Evolutionary conservation across 2,329 filamentous ascomycete genomes (phyloP).

Genomic region (Aspergillus fumigatiaffinis): DNA sequence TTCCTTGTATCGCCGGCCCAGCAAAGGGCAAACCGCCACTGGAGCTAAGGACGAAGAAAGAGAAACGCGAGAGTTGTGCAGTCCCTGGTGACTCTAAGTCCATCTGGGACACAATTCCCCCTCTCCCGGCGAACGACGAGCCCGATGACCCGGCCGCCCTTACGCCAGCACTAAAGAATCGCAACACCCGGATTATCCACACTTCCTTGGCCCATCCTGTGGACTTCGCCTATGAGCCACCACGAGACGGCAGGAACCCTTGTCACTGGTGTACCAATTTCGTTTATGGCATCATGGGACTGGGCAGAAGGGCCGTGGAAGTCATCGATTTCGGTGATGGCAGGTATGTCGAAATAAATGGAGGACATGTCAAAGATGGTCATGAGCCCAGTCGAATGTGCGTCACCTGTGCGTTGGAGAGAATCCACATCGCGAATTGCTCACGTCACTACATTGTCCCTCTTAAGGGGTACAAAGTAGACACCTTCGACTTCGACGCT

Average conservation of each 20-base stretch:
- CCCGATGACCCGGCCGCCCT: constrained; percentile 7
- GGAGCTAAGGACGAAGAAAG: not conserved
- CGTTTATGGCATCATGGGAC: constrained; percentile 39
- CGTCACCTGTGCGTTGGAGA: constrained; percentile 29
- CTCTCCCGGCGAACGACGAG: constrained; percentile 4
- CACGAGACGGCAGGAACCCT: constrained; percentile 11
- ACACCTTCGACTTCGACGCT: constrained; percentile 18
- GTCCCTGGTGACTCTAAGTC: not conserved
- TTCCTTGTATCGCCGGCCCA: constrained; percentile 38
- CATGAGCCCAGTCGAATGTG: constrained; percentile 38
- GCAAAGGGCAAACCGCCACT: constrained; percentile 7
- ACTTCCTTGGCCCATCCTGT: constrained; percentile 42
- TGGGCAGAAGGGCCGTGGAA: constrained; percentile 29
- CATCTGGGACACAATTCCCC: not conserved
- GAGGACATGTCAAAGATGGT: constrained; percentile 33
- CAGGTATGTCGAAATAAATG: constrained; percentile 35
- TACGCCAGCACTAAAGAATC: not conserved
- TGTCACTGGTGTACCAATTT: constrained; percentile 43
- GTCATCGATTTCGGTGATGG: constrained; percentile 33
- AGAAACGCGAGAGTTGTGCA: not conserved
- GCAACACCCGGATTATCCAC: constrained; percentile 22
- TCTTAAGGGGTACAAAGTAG: constrained; percentile 15
- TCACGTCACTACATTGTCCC: constrained; percentile 25
- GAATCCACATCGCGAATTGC: constrained; percentile 36
- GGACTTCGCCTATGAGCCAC: constrained; percentile 30